These are phyloP conservation scores for Boletus sp. DNA, from an alignment of 768 basidiomycete species.

Conservation along the genomic window DNA sequence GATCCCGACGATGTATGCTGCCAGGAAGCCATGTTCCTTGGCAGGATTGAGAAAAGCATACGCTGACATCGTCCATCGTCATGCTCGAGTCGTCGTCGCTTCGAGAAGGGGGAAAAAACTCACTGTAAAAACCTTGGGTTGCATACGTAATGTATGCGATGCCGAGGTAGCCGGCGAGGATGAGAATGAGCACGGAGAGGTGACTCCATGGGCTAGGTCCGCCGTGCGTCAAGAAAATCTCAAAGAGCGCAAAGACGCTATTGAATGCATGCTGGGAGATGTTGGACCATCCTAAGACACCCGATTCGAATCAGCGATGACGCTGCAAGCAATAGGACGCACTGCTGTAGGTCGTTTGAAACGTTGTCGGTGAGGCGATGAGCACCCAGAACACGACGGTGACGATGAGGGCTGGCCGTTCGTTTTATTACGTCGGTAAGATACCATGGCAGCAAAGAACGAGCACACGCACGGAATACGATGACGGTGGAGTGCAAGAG, in stretches of 20 bases:
- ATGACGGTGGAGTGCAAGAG: conserved; percentile 49
- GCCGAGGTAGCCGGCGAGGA: conserved; percentile 58
- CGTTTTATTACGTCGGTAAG: background rate
- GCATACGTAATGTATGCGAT: conserved; percentile 66
- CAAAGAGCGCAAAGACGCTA: conserved; percentile 51
- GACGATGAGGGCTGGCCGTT: conserved; percentile 55
- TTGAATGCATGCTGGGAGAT: conserved; percentile 65
- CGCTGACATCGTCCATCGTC: conserved; percentile 37
- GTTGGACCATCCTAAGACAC: conserved; percentile 52
- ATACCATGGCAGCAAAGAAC: background rate
- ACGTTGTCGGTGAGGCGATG: conserved; percentile 42
- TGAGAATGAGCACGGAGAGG: conserved; percentile 44
- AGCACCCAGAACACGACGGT: conserved; percentile 64
- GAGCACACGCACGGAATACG: conserved; percentile 52
- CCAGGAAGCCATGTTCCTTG: conserved; percentile 42
- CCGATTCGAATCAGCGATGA: background rate
- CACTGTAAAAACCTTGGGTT: conserved; percentile 65
- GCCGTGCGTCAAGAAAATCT: conserved; percentile 53
- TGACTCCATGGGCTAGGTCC: conserved; percentile 53
- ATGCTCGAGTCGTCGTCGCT: background rate
- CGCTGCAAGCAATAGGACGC: conserved; percentile 13
- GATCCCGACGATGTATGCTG: conserved; percentile 64
- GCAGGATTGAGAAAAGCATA: conserved; percentile 65
- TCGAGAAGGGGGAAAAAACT: conserved; percentile 23
- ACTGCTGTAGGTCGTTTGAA: conserved; percentile 41